These are phyloP conservation scores for Penicillium pulvis DNA, from an alignment of 495 filamentous ascomycete species.

Conservation along the genomic window DNA sequence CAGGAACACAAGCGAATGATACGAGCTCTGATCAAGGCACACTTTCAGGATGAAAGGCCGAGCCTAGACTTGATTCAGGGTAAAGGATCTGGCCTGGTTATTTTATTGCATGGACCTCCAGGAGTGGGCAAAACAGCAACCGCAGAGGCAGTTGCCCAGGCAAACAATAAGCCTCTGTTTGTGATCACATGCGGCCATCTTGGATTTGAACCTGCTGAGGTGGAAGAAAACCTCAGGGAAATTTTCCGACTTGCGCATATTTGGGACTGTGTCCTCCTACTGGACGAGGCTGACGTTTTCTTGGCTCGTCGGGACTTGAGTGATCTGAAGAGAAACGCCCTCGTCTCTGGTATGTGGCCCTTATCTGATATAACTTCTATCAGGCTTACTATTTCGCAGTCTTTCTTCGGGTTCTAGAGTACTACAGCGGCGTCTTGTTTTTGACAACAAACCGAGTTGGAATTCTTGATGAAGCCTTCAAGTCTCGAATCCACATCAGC, in stretches of 20 bases:
- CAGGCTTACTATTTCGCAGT: background rate
- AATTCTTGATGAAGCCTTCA: constrained; percentile 54
- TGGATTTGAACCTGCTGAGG: constrained; percentile 46
- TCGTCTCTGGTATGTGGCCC: background rate
- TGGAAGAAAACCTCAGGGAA: constrained; percentile 48
- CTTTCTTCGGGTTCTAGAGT: constrained; percentile 11
- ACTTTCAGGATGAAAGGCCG: too few species aligned
- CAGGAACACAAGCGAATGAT: too few species aligned
- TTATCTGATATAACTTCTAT: too few species aligned
- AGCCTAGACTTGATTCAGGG: too few species aligned
- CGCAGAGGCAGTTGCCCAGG: constrained; percentile 55
- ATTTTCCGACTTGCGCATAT: constrained; percentile 50
- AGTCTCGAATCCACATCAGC: constrained; percentile 52
- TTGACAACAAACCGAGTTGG: constrained; percentile 57
- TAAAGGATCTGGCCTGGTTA: constrained; percentile 63
- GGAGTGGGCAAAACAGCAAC: constrained; percentile 64
- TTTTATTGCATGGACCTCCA: constrained; percentile 58
- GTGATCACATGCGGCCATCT: constrained; percentile 54
- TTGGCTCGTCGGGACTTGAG: background rate
- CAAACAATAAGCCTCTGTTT: constrained; percentile 52
- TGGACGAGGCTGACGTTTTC: constrained; percentile 19
- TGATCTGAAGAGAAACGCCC: constrained; percentile 1
- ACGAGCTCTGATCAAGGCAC: too few species aligned
- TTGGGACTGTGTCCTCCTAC: constrained; percentile 57
- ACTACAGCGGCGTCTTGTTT: constrained; percentile 52